Base-by-base conservation (phyloP, 352 stramenopile genomes). In the Plasmopara muralis region DNA sequence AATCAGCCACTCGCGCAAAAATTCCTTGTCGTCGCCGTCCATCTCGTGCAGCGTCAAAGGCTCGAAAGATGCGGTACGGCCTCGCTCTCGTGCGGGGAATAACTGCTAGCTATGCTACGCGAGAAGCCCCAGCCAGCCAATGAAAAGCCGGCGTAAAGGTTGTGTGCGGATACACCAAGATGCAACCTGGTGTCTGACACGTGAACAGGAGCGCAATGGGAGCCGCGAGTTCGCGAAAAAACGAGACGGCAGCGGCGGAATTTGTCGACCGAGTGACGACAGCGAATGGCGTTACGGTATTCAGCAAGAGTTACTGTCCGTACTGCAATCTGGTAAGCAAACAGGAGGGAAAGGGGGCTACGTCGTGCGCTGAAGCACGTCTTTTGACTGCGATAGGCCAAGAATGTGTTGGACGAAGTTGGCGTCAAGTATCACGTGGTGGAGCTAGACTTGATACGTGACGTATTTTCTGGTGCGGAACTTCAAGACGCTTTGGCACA, bases 281-380 rank as follows among this genome's bases (percentile, higher is more conserved):
- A 4, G 58, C 78, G 46, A 67, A 87, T 57, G 51, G 47, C 20
- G 65, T 89, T 44, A 74, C 69, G 29, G 66, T 89, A 64, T 98
- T 97, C 64, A 96, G 86, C 57, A 98, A 98, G 74, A 82, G 80
- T 16, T 97, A 93, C 68, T 98, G 94, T 52, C 89, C 88, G 4
- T 98, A 96, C 66, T 98, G 94, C 65, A 72, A 65, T 20, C 62
- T 81, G 62, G 78, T 87, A 55, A 41, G 49, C 34, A 42, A 13
- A 47, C 13, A 28, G 46, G 15, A 18, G 31, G 7, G 10, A 35
- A 35, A 35, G 2, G 31, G 2, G 31, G 31, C 31, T 35, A 35
- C 20, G 20, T 25, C 20, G 20, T 3, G 20, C 20, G 20, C 20
- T 25, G 20, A 25, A 25, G 20, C 20, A 25, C 20, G 20, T 3